Evolutionary conservation across 164 flowering plant genomes (phyloP).

Genomic region (Euptelea pleiosperma): DNA sequence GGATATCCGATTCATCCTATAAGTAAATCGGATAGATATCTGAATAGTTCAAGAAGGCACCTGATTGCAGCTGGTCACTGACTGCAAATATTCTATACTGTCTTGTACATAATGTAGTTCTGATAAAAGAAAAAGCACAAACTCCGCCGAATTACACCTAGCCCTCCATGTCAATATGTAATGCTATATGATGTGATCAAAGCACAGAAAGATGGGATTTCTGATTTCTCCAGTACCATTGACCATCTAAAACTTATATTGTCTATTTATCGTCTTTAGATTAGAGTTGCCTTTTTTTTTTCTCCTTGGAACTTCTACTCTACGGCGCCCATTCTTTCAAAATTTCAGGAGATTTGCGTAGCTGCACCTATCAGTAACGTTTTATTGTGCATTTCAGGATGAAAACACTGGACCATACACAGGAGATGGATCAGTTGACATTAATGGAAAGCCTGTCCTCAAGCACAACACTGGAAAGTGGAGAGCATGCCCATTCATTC

Average conservation of each 20-base stretch:
- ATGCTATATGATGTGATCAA: neutral
- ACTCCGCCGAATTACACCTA: neutral
- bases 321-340: neutral
- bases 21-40: too few relatives aligned
- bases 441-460: slow-evolving; percentile 64
- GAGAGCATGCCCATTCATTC: slow-evolving; percentile 89
- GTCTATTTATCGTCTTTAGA: neutral
- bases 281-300: neutral
- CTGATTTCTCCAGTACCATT: neutral
- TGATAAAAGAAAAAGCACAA: too few relatives aligned
- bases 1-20: too few relatives aligned
- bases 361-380: neutral
- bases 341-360: neutral
- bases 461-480: slow-evolving; percentile 76
- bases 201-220: too few relatives aligned
- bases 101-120: neutral
- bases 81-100: too few relatives aligned
- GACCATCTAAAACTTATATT: neutral
- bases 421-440: slow-evolving; percentile 86
- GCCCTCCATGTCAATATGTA: neutral
- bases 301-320: neutral
- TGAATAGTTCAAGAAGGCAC: too few relatives aligned
- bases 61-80: too few relatives aligned
- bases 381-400: slow-evolving; percentile 27
- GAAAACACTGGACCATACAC: slow-evolving; percentile 43